A percentile compares a stretch with the other conserved stretches of the same genome.
phyloP scores from a whole-genome alignment of 352 stramenopile genomes.

The Phytophthora megakarya region DNA sequence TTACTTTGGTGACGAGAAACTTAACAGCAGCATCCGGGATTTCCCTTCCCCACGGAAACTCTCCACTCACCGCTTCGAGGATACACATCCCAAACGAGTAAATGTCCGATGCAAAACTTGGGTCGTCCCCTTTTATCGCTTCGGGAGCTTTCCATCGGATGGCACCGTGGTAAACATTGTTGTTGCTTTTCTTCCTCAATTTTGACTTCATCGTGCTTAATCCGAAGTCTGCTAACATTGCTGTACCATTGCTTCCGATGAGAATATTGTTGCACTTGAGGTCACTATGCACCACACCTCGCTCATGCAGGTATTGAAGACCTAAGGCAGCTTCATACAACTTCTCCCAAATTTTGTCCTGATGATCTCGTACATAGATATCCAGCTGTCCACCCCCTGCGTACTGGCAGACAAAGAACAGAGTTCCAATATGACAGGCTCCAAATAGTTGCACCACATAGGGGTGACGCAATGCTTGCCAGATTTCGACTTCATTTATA shows the following conservation, averaged over 20 bases:
- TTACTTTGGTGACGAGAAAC: background rate
- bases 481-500: conserved; percentile 25
- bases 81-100: conserved; percentile 23
- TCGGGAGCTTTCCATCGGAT: conserved; percentile 15
- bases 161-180: background rate
- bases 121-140: background rate
- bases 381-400: conserved; percentile 19
- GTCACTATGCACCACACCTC: conserved; percentile 21
- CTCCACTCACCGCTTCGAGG: conserved; percentile 6
- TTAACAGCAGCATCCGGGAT: conserved; percentile 1
- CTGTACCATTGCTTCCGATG: conserved; percentile 7
- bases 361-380: conserved; percentile 8
- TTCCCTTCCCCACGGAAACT: background rate
- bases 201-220: conserved; percentile 7
- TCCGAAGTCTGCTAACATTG: conserved; percentile 32
- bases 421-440: conserved; percentile 15
- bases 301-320: conserved; percentile 25
- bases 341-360: conserved; percentile 11
- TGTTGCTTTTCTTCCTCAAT: background rate
- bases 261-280: conserved; percentile 37
- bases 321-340: conserved; percentile 24
- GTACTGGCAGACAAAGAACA: conserved; percentile 30
- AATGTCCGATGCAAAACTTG: conserved; percentile 14
- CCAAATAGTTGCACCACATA: conserved; percentile 29
- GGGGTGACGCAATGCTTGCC: conserved; percentile 22